Base-by-base conservation (phyloP, 768 basidiomycete species). In the Rhodotorula kratochvilovae region DNA sequence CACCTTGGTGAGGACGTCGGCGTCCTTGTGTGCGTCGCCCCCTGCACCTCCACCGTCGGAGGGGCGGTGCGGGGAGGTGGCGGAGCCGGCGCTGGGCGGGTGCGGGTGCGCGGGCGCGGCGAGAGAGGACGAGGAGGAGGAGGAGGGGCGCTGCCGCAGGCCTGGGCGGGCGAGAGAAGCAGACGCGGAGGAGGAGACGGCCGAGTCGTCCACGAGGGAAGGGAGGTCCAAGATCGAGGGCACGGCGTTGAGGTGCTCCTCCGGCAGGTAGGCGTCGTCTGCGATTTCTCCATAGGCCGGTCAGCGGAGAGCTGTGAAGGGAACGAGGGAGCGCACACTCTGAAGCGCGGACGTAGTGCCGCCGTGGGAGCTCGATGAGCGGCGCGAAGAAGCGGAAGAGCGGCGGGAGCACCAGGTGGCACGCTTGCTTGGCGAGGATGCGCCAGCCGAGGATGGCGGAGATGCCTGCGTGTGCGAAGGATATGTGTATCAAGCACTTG, bases 141-240 rank as follows among this genome's bases (percentile, higher is more conserved):
- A 35, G 36, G n/a, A 10, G 35, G 57, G 16, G 17, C n/a, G n/a
- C n/a, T n/a, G n/a, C n/a, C n/a, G n/a, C n/a, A n/a, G n/a, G n/a
- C n/a, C n/a, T n/a, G n/a, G 42, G n/a, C 42, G 42, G 42, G 39
- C 58, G 58, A 59, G 58, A 4, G 39, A 25, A 21, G 21, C 81
- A 82, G 55, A 62, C 25, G 62, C 27, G 31, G 46, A 31, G 48
- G 65, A 46, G 12, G 57, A 39, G 43, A 6, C 56, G 50, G 19
- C 27, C 39, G 35, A 68, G 53, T 65, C 63, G 43, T 66, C 61
- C 23, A 63, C 68, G 59, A 75, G 67, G 8, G 74, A 70, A 0
- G 89, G 86, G 21, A 96, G 83, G 77, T 94, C 90, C 71, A 96
- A 89, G 62, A 94, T 87, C 79, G 88, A 89, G 16, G 93, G 93